These are phyloP conservation scores for Malus hybrid DNA, from an alignment of 331 rosid genomes.

Conservation along the genomic window DNA sequence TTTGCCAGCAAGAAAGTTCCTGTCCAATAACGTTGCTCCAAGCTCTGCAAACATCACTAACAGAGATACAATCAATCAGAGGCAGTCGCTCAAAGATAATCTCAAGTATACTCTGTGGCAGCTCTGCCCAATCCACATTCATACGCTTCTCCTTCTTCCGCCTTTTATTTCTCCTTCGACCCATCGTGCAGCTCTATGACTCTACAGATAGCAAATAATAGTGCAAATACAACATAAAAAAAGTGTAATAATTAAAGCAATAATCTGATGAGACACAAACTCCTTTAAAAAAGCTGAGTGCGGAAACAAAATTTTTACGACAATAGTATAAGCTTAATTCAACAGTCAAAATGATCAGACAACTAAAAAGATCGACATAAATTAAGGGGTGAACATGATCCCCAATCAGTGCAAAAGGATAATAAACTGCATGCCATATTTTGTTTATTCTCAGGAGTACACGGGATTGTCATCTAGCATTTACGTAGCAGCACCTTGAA, in stretches of 20 bases:
- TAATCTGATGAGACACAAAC: neutral
- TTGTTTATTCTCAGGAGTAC: neutral
- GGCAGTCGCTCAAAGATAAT: conserved; percentile 28
- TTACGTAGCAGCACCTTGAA: neutral
- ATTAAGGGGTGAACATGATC: neutral
- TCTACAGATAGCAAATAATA: neutral
- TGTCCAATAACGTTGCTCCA: conserved; percentile 42
- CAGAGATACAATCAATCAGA: conserved; percentile 36
- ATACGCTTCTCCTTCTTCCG: conserved; percentile 9
- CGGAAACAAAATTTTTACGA: neutral
- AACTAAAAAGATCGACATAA: too few species aligned
- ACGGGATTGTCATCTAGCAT: neutral
- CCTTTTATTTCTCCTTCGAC: conserved; percentile 19
- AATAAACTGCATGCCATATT: neutral
- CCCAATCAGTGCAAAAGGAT: neutral
- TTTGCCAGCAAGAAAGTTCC: conserved; percentile 39
- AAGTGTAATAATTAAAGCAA: neutral
- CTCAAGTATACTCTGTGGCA: conserved; percentile 33
- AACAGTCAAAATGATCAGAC: neutral
- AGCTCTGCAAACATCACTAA: conserved; percentile 41
- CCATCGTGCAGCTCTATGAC: conserved; percentile 19
- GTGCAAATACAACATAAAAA: neutral
- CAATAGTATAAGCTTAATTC: neutral
- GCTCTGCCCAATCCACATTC: conserved; percentile 41
- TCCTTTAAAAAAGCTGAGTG: neutral